Evolutionary conservation across 306 rosid species (phyloP).

Genomic region (Quercus mongolica): DNA sequence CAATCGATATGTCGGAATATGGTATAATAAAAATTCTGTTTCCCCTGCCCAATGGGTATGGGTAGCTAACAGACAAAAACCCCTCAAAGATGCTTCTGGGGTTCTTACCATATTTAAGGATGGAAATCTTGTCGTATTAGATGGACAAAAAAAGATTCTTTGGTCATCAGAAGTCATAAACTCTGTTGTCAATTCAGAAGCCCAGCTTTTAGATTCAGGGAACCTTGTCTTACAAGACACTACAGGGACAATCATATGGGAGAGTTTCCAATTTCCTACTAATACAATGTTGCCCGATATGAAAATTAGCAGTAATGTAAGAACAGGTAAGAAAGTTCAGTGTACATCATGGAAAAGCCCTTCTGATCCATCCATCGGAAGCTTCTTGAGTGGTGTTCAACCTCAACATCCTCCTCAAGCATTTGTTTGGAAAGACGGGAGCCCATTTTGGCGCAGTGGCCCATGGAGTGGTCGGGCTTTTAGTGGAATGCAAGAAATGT

Average conservation of each 20-base stretch:
- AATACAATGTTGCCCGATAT: neutral
- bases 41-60: constrained; percentile 10
- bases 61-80: constrained; percentile 36
- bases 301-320: neutral
- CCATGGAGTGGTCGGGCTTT: constrained; percentile 42
- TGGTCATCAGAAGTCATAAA: constrained; percentile 38
- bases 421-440: constrained; percentile 27
- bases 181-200: neutral
- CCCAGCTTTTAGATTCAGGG: constrained; percentile 33
- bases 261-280: constrained; percentile 37
- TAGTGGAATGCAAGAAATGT: constrained; percentile 31
- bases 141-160: constrained; percentile 7
- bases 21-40: neutral
- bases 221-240: constrained; percentile 22
- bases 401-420: constrained; percentile 15
- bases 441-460: constrained; percentile 34
- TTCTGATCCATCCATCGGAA: constrained; percentile 34
- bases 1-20: constrained; percentile 11
- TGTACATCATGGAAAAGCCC: constrained; percentile 31
- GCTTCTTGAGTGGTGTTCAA: constrained; percentile 19
- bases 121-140: constrained; percentile 31
- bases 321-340: neutral
- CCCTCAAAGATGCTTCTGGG: constrained; percentile 27
- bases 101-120: constrained; percentile 9
- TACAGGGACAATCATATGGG: constrained; percentile 22